Evolutionary conservation across 164 flowering plant genomes (phyloP), one percentile per base, ranked within the genome.

Genomic region (Dillenia suffruticosa): DNA sequence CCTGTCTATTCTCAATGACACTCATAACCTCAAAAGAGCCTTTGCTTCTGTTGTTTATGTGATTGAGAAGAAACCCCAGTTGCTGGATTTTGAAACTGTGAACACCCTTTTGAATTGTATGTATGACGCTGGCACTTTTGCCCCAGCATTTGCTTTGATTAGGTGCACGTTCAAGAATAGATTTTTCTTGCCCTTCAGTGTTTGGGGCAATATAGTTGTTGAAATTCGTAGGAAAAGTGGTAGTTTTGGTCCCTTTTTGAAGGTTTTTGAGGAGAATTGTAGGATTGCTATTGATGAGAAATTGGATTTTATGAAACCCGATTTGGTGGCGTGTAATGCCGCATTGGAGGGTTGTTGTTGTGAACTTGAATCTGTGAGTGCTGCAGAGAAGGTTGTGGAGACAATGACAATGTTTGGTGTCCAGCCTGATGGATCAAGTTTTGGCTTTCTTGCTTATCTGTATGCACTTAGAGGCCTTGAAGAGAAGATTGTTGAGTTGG

Each of bases 261-360:
- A 74, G 58, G 77, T 94, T 68, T 89, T 94, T 58, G 56, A 78
- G 50, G 90, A 89, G 76, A 76, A 68, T 70, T 92, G 96, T 83
- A 76, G 81, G 81, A 68, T 94, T 64, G 85, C 78, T 12, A 26
- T 81, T 75, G 89, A 85, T 66, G 97, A 94, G 81, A 82, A 80
- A 69, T 64, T 94, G 84, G 80, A 76, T 46, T 79, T 63, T 62
- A 75, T 94, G 96, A 85, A 58, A 62, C 97, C 97, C 9, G 76
- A 83, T 54, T 75, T 89, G 82, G 68, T 1, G 47, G 89, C 85
- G 9, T 91, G 87, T 72, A 89, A 89, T 84, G 97, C 92, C 3
- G 96, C 90, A 3, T 74, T 94, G 65, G 96, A 88, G 64, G 90
- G 85, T 19, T 94, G 95, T 65, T 89, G 97, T 69, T 66, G 61